Evolutionary conservation across 2,329 filamentous ascomycete species (phyloP).

Genomic region (Aureobasidium leucospermi): DNA sequence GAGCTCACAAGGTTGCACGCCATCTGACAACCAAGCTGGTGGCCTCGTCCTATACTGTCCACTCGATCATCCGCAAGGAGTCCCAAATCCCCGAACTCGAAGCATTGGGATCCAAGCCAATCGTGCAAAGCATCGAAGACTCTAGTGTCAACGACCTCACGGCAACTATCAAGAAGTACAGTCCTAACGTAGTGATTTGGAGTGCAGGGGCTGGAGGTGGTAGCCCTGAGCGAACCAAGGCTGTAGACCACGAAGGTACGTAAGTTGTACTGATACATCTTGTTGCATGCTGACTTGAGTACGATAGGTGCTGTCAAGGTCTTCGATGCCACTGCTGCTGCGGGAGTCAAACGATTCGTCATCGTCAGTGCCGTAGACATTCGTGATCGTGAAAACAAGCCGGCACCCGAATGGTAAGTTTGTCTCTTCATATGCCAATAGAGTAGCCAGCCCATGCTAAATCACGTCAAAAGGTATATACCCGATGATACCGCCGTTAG

Average conservation of each 20-base stretch:
- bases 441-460: background rate
- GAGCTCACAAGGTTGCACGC: slow-evolving; percentile 23
- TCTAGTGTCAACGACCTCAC: slow-evolving; percentile 32
- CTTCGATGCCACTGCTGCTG: slow-evolving; percentile 51
- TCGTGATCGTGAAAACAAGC: slow-evolving; percentile 37
- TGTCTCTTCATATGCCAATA: background rate
- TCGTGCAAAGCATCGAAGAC: slow-evolving; percentile 38
- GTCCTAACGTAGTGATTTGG: slow-evolving; percentile 30
- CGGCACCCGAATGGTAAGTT: slow-evolving; percentile 33
- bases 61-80: slow-evolving; percentile 28
- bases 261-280: background rate
- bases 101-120: slow-evolving; percentile 35
- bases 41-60: slow-evolving; percentile 22
- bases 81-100: slow-evolving; percentile 30
- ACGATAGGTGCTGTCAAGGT: slow-evolving; percentile 50
- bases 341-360: slow-evolving; percentile 55
- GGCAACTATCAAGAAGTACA: slow-evolving; percentile 28
- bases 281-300: background rate
- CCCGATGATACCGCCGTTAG: slow-evolving; percentile 31
- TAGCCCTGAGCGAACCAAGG: slow-evolving; percentile 48
- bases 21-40: slow-evolving; percentile 28
- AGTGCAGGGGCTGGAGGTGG: slow-evolving; percentile 26
- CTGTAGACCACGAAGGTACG: slow-evolving; percentile 49
- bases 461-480: slow-evolving; percentile 24
- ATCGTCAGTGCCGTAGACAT: slow-evolving; percentile 56